phyloP scores from a whole-genome alignment of 192 early-diverging fungal species.

The Linderina pennispora region DNA sequence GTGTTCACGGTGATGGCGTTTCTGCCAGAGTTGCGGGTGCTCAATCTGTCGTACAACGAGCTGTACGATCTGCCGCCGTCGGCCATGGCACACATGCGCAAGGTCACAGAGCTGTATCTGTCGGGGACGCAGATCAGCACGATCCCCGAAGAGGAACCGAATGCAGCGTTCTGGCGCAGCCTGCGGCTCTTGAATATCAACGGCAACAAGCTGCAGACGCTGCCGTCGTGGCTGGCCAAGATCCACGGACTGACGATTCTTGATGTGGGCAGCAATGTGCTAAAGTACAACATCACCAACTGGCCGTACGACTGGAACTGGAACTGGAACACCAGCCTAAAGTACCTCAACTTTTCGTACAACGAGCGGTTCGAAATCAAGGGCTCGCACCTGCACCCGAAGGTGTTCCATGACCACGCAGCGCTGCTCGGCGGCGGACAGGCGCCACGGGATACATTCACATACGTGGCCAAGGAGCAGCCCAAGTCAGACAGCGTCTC shows the following conservation, averaged over 20 bases:
- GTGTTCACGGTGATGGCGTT: conserved; percentile 66
- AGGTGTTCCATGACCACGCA: conserved; percentile 44
- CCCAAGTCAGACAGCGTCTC: conserved; percentile 59
- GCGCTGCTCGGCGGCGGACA: conserved; percentile 31
- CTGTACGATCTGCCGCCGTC: conserved; percentile 77
- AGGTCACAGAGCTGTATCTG: conserved; percentile 72
- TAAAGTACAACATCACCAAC: conserved; percentile 92
- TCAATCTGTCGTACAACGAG: conserved; percentile 77
- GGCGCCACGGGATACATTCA: conserved; percentile 33
- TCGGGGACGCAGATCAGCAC: conserved; percentile 79
- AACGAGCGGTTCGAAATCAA: conserved; percentile 88
- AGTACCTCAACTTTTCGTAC: conserved; percentile 86
- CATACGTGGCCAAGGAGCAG: conserved; percentile 41
- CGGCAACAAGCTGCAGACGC: conserved; percentile 82
- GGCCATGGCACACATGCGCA: conserved; percentile 60
- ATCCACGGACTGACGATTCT: conserved; percentile 68
- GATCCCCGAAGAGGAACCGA: conserved; percentile 78
- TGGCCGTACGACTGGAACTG: conserved; percentile 98
- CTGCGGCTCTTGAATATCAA: conserved; percentile 78
- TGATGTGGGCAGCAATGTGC: conserved; percentile 80
- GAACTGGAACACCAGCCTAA: conserved; percentile 88
- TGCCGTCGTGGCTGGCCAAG: conserved; percentile 90
- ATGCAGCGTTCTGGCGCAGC: conserved; percentile 55
- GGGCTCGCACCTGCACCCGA: conserved; percentile 49
- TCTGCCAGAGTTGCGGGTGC: conserved; percentile 65